Evolutionary conservation across 2,329 filamentous ascomycete genomes (phyloP).

Genomic region (Fusarium chlamydosporum): DNA sequence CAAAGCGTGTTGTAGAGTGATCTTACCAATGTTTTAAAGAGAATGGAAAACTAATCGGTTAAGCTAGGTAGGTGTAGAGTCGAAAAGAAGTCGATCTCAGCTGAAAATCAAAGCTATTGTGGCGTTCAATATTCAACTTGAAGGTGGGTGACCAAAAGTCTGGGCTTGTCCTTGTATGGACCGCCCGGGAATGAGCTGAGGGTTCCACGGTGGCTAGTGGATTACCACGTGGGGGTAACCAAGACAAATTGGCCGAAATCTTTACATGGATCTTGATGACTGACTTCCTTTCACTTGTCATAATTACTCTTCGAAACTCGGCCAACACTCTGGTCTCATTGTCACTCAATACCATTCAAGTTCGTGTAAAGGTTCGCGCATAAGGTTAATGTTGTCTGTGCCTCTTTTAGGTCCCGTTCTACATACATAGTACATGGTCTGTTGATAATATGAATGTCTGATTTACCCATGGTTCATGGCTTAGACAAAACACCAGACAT

Average conservation of each 20-base stretch:
- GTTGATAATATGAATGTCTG: no score
- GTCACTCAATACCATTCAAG: not conserved
- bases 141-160: conserved; percentile 18
- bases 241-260: conserved; percentile 24
- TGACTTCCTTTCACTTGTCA: conserved; percentile 50
- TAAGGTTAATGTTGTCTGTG: not conserved
- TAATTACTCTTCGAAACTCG: not conserved
- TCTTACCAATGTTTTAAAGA: not conserved
- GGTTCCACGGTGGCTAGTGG: conserved; percentile 19
- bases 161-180: conserved; percentile 13
- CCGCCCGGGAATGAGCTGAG: conserved; percentile 25
- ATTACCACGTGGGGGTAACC: conserved; percentile 40
- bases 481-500: conserved; percentile 47
- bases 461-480: conserved; percentile 22
- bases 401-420: not conserved
- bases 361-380: not conserved
- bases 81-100: not conserved
- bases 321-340: not conserved
- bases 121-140: conserved; percentile 29
- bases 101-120: conserved; percentile 9
- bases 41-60: not conserved
- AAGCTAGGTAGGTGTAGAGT: no score
- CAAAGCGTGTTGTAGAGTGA: not conserved
- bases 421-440: not conserved
- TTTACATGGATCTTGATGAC: conserved; percentile 34